Base-by-base conservation (phyloP, 805 yeast genomes). In the Metschnikowia proteae region DNA sequence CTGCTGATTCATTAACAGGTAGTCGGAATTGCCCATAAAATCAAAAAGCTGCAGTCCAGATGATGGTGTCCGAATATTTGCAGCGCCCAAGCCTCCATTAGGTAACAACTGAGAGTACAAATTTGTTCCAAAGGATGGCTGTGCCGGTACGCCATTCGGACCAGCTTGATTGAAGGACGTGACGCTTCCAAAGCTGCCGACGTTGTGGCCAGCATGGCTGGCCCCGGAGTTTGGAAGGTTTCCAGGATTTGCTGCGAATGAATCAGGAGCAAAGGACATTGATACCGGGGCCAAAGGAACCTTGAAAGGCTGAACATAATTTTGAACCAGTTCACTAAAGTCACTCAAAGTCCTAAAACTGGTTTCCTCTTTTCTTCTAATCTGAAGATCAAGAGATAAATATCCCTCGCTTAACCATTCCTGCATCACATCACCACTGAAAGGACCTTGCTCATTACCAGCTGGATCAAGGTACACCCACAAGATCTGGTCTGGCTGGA, bases 371-470 rank as follows among this genome's bases (percentile, higher is more conserved):
- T 72, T 77, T 30, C 92, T 76, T 47, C 85, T 75, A 48, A 89
- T 68, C 36, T 68, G 67, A 52, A 88, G 69, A 49, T 75, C 80
- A 8, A 70, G 72, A 35, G 69, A 69, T 55, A 88, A 71, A 66
- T 84, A 86, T 2, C 82, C 80, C 38, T 75, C 76, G 6, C 76
- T 60, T 49, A 77, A 80, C 96, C 96, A 88, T 45, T 72, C 80
- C 54, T 86, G 91, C 96, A 88, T 88, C 66, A 77, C 67, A 26
- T 66, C 63, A 2, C 91, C 89, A 41, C 73, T 72, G 65, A 88
- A 88, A 3, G 96, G 96, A 23, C 96, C 96, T 62, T 88, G 96
- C 52, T 81, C 82, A 44, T 67, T 74, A 4, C 86, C 88, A 36
- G 74, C 64, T 0, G 88, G 82, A 63, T 88, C 96, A 47, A 83